Percentiles rank a stretch among this genome's conserved stretches.
Evolutionary conservation across 805 yeast species (phyloP).

Genomic region (Candida insectalens): DNA sequence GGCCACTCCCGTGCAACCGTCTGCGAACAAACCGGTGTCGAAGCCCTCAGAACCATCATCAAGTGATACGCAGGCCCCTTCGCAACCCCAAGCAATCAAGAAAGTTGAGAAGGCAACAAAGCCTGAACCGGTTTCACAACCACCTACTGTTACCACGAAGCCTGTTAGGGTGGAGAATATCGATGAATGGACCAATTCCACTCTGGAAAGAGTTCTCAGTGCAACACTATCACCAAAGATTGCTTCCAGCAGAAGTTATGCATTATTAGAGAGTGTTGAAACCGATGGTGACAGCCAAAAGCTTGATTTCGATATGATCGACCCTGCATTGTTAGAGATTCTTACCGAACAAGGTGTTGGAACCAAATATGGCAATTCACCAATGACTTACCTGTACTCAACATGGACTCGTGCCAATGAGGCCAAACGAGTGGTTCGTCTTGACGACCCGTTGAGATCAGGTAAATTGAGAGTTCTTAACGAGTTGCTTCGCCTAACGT

Average conservation of each 20-base stretch:
- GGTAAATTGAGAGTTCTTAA: conserved; percentile 32
- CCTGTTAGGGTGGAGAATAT: conserved; percentile 11
- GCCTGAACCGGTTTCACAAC: background rate
- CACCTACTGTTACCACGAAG: background rate
- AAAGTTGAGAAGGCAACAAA: background rate
- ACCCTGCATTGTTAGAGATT: conserved; percentile 43
- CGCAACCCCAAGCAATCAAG: background rate
- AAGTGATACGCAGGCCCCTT: too few species aligned
- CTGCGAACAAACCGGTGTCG: too few species aligned
- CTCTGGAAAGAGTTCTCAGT: conserved; percentile 28
- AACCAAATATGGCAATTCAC: conserved; percentile 15
- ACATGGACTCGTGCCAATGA: conserved; percentile 34
- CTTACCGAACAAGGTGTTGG: conserved; percentile 43
- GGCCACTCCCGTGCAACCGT: too few species aligned
- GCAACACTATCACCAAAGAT: conserved; percentile 16
- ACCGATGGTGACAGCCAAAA: conserved; percentile 10
- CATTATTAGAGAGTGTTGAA: conserved; percentile 10
- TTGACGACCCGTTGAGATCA: conserved; percentile 28
- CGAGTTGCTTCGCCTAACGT: conserved; percentile 37
- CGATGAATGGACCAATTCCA: conserved; percentile 31
- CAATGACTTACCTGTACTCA: conserved; percentile 37
- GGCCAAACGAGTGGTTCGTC: conserved; percentile 32
- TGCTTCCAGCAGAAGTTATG: too few species aligned
- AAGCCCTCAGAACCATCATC: too few species aligned
- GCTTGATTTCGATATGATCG: conserved; percentile 29